Evolutionary conservation across 495 filamentous ascomycete species (phyloP), one percentile per base, ranked within the genome.

Genomic region (Viridothelium virens): DNA sequence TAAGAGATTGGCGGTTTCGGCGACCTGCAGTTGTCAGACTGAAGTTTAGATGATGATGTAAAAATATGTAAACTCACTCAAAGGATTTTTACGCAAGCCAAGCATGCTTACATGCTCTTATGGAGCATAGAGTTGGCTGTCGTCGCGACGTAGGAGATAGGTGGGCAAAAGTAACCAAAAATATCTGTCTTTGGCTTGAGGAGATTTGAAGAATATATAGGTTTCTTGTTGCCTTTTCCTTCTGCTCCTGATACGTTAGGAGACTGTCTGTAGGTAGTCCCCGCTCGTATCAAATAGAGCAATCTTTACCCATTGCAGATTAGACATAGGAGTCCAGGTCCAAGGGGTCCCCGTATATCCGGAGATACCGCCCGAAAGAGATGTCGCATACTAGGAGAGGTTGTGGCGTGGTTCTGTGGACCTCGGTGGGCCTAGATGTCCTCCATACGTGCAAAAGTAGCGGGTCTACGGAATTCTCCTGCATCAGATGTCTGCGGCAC

Each of bases 81-180:
- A 31, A 5, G 18, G n/a, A 36, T 59, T 59, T 59, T 36, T 59
- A 14, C 53, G 53, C 18, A 59, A 59, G 53, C 53, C 53, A 36
- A 59, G 53, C 53, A 59, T 59, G 33, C 31, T 36, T n/a, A 36
- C 31, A 59, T 59, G 53, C 53, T 36, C 18, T 14, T 18, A 59
- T 9, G 25, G 33, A 31, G 18, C 53, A 59, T 59, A 14, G 53
- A 59, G 53, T 34, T 36, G 5, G 7, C 10, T 34, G 53, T 4
- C 53, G 12, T 53, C 31, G 25, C 18, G 36, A 36, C 18, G n/a
- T 59, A 59, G 53, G 25, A 9, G 9, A 36, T 2, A 14, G 14
- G 31, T 7, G 36, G 14, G n/a, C 7, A 59, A 7, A 59, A 53
- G 11, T 53, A 18, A 18, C 18, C 10, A 53, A 53, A 53, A 53